Base-by-base conservation (phyloP, 192 early-diverging fungal genomes). In the Mortierella claussenii region DNA sequence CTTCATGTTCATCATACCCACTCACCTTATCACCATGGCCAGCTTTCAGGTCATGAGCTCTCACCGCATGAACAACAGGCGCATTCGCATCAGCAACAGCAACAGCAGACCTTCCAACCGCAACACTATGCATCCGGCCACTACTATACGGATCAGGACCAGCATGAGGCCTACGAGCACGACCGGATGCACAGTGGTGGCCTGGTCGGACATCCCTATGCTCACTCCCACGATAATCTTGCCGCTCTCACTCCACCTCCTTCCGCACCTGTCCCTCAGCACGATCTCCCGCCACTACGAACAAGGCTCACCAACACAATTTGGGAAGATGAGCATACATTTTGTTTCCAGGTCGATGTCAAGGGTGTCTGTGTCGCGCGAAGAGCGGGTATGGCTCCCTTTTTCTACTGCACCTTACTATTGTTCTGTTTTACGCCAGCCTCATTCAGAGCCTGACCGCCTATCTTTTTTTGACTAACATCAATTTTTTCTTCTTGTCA, bases 261-360 rank as follows among this genome's bases (percentile, higher is more conserved):
- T 43, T 64, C 74, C 4, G 66, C 74, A 49, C 62, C 64, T 10
- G 60, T 64, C 13, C 60, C 60, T 13, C 51, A 52, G 6, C 76
- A 71, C 27, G 63, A 71, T 33, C 50, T 81, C 18, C 67, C 81
- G 23, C 82, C 36, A 53, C 79, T 60, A 55, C 82, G 69, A 55
- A 87, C 73, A 42, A 86, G 74, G 78, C 78, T 83, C 66, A 93
- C 90, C 15, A 92, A 90, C 13, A 92, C 91, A 33, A 82, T 93
- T 55, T 93, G 92, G 92, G 92, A 93, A 78, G 92, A 93, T 80
- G 92, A 93, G 80, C 82, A 86, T 36, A 93, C 92, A 2, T 79
- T 90, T 43, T 91, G 90, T 54, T 93, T 89, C 58, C 92, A 93
- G 64, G 92, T 93, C 49, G 92, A 93, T 81, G 90, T 88, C 46